These are phyloP conservation scores for Pichia sp. DNA, from an alignment of 1,139 yeast species.

Conservation along the genomic window DNA sequence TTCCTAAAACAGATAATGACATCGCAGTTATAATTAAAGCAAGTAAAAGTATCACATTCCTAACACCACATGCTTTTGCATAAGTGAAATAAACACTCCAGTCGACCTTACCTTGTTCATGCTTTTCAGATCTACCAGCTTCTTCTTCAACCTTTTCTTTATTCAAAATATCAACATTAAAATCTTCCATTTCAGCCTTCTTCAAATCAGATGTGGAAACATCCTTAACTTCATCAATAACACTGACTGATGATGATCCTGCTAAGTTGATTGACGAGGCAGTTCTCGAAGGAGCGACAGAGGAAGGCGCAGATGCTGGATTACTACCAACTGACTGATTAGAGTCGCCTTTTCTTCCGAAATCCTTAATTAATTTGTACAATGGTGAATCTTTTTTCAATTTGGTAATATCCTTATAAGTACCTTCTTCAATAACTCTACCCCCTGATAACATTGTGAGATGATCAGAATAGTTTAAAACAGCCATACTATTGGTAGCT, in stretches of 20 bases:
- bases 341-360: conserved; percentile 42
- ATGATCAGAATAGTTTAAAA: conserved; percentile 67
- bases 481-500: conserved; percentile 86
- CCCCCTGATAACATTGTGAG: conserved; percentile 73
- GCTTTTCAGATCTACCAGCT: conserved; percentile 53
- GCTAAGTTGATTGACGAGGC: conserved; percentile 13
- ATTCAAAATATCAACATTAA: conserved; percentile 24
- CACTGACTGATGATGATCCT: conserved; percentile 13
- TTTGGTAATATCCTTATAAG: conserved; percentile 48
- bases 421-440: conserved; percentile 69
- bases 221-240: conserved; percentile 28
- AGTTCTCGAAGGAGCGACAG: conserved; percentile 19
- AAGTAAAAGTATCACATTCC: conserved; percentile 49
- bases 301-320: conserved; percentile 11
- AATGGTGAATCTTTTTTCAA: conserved; percentile 43
- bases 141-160: conserved; percentile 35
- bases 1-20: conserved; percentile 54
- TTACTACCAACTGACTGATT: background rate
- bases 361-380: conserved; percentile 60
- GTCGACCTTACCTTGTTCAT: conserved; percentile 90
- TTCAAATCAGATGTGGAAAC: conserved; percentile 12
- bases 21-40: conserved; percentile 45
- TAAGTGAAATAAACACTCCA: conserved; percentile 81
- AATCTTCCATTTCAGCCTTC: conserved; percentile 24
- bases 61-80: conserved; percentile 82